phyloP scores from a whole-genome alignment of 495 filamentous ascomycete genomes.

The Podospora pseudocomata region DNA sequence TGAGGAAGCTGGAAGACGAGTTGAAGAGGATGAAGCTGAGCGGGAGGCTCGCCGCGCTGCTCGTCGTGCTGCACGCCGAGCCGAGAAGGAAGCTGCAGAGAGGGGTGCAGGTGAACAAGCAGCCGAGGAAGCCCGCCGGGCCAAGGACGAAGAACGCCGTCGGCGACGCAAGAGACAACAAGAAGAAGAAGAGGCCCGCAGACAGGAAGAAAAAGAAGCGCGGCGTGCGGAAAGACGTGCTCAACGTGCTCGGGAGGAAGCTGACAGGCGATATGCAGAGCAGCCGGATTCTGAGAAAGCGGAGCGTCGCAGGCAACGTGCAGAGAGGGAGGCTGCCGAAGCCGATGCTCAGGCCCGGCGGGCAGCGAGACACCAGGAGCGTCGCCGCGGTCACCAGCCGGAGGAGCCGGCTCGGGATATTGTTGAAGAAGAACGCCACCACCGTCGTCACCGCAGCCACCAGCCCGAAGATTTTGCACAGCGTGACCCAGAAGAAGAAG shows the following conservation, averaged over 20 bases:
- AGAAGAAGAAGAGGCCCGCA: slow-evolving; percentile 45
- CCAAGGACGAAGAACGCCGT: slow-evolving; percentile 45
- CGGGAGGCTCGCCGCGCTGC: slow-evolving; percentile 54
- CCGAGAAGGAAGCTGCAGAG: slow-evolving; percentile 48
- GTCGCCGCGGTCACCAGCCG: slow-evolving; percentile 17
- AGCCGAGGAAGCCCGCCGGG: slow-evolving; percentile 45
- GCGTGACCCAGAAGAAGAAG: slow-evolving; percentile 39
- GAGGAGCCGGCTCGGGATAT: slow-evolving; percentile 4
- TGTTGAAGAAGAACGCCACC: slow-evolving; percentile 37
- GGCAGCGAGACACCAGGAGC: slow-evolving; percentile 34
- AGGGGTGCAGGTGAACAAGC: slow-evolving; percentile 43
- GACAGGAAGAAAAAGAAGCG: slow-evolving; percentile 50
- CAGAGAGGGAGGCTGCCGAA: slow-evolving; percentile 39
- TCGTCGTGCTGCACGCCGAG: slow-evolving; percentile 41
- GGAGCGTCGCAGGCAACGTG: slow-evolving; percentile 44
- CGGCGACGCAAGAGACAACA: slow-evolving; percentile 43
- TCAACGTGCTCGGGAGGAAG: slow-evolving; percentile 42
- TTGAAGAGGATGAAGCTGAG: slow-evolving; percentile 42
- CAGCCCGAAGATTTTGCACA: slow-evolving; percentile 14
- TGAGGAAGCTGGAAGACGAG: slow-evolving; percentile 33
- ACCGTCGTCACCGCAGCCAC: slow-evolving; percentile 18
- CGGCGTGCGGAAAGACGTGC: slow-evolving; percentile 50
- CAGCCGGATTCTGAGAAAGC: slow-evolving; percentile 42
- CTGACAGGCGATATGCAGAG: slow-evolving; percentile 39
- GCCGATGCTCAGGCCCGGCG: slow-evolving; percentile 48